Evolutionary conservation across 768 basidiomycete species (phyloP).

Genomic region (Lyophyllum shimeji): DNA sequence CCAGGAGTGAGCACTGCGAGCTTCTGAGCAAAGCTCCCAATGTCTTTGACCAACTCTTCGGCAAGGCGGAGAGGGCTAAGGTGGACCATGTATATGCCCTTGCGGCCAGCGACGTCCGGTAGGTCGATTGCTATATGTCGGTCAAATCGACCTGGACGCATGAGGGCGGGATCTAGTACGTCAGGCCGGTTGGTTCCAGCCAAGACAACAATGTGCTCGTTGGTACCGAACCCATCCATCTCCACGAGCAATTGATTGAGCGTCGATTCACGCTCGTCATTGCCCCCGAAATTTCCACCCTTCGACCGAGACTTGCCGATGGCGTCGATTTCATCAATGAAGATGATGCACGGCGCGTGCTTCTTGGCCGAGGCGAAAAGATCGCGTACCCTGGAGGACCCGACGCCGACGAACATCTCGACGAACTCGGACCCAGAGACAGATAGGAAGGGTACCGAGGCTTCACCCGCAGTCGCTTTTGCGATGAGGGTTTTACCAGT

Average conservation of each 20-base stretch:
- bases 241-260: constrained; percentile 97
- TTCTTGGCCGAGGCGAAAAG: constrained; percentile 97
- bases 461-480: constrained; percentile 98
- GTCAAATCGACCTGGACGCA: constrained; percentile 98
- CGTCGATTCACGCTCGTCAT: constrained; percentile 97
- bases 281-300: constrained; percentile 76
- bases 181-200: constrained; percentile 97
- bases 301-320: constrained; percentile 92
- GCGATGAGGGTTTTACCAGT: constrained; percentile 98
- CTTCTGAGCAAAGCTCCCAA: constrained; percentile 77
- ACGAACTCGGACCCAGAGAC: constrained; percentile 99
- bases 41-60: constrained; percentile 46
- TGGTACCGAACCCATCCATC: constrained; percentile 99
- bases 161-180: constrained; percentile 91
- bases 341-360: constrained; percentile 97
- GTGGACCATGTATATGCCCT: constrained; percentile 93
- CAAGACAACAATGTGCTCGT: constrained; percentile 93
- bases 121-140: constrained; percentile 94
- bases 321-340: constrained; percentile 99
- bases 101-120: constrained; percentile 91
- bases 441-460: constrained; percentile 95
- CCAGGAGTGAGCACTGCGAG: constrained; percentile 96
- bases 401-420: constrained; percentile 99
- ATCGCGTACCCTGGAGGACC: constrained; percentile 95
- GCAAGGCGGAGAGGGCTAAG: constrained; percentile 78